Evolutionary conservation across 345 rosid species (phyloP), one percentile per base, ranked within the genome.

Genomic region (Pseudoturritis turrita): DNA sequence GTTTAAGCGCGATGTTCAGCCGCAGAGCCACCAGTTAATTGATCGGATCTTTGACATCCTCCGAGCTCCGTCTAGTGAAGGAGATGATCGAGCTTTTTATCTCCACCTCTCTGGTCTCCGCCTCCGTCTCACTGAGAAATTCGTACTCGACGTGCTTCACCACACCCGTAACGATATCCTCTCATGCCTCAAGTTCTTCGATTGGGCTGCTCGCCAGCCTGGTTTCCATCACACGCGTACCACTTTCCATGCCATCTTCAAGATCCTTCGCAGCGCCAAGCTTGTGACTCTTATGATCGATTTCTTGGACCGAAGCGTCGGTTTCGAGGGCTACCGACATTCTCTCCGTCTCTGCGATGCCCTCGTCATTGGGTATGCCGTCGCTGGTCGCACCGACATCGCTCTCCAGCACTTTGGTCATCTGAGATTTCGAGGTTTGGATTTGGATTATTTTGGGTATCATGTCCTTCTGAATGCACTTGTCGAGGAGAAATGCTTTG

Each of bases 171-270:
- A 70, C 73, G 86, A 84, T 26, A 81, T 91, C 39, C 79, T 87
- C 12, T 79, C 88, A 6, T 91, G 98, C 62, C 82, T 95, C 70
- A 83, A 82, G 67, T 89, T 95, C 86, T 91, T 89, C 77, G 99
- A 89, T 43, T 95, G 99, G 99, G 96, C 89, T 2, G 96, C 96
- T 15, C 85, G 80, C 10, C 97, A 89, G 61, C 81, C 69, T 0
- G 83, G 86, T 2, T 95, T 82, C 40, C 33, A 55, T 50, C 99
- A 89, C 62, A 83, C 96, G 2, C 87, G 88, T 2, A 80, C 78
- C 19, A 87, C 96, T 6, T 89, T 78, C 62, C 75, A 82, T 21
- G 91, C 97, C 25, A 81, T 91, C 18, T 85, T 88, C 72, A 89
- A 84, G 79, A 88, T 89, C 79, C 85, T 91, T 5, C 74, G 86